A percentile compares a stretch with the other conserved stretches of the same genome.
These are phyloP conservation scores for Iris pallida DNA, from an alignment of 116 monocot genomes.

Conservation along the genomic window DNA sequence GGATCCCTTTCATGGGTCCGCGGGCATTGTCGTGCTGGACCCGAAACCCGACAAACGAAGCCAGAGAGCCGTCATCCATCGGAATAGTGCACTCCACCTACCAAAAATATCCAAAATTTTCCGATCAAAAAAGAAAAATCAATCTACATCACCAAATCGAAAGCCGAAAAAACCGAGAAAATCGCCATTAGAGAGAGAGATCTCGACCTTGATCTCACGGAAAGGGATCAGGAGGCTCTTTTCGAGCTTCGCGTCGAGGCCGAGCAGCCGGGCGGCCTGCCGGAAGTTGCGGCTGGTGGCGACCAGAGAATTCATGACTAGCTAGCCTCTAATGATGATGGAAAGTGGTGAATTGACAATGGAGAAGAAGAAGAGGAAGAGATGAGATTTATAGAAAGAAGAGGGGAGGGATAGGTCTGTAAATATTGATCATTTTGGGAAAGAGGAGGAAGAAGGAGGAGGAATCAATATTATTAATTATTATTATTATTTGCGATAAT, in stretches of 20 bases:
- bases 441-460: too few relatives aligned
- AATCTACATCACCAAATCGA: too few relatives aligned
- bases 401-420: neutral
- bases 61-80: conserved; percentile 66
- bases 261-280: conserved; percentile 57
- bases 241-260: conserved; percentile 78
- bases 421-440: too few relatives aligned
- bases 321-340: neutral
- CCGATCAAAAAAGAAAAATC: neutral
- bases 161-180: neutral
- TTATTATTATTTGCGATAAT: too few relatives aligned
- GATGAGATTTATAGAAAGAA: neutral
- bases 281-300: conserved; percentile 78
- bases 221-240: conserved; percentile 84
- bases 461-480: too few relatives aligned
- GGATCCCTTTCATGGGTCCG: conserved; percentile 77
- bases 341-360: neutral
- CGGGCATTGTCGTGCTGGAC: conserved; percentile 86
- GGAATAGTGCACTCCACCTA: conserved; percentile 89
- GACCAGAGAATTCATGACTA: conserved; percentile 63
- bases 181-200: neutral
- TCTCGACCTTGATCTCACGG: conserved; percentile 65
- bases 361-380: neutral
- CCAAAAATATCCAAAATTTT: neutral
- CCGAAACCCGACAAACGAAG: conserved; percentile 72